Base-by-base conservation (phyloP, 2,329 filamentous ascomycete genomes). In the Phialemoniopsis sp. region DNA sequence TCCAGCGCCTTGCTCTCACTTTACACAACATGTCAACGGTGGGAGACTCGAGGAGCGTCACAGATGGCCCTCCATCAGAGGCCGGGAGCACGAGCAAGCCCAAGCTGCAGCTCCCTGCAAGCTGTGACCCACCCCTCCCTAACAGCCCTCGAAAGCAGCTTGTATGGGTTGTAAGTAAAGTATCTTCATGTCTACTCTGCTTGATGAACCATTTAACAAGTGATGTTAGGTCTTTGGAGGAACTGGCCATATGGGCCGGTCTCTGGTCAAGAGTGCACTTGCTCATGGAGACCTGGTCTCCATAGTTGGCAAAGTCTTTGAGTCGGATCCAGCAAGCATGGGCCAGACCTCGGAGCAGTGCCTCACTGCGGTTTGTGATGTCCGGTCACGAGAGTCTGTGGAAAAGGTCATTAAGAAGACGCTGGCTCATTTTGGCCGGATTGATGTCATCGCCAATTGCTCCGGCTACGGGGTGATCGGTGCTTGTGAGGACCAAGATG, bases 221-320 rank as follows among this genome's bases (percentile, higher is more conserved):
- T 21, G 16, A 29, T 43, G 13, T 31, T 44, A 89, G 88, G 73
- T 97, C 39, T 98, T 96, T 63, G 93, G 93, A 36, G 90, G 89
- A 36, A 96, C 90, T n/a, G 93, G 93, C 40, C 93, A 98, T 55
- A 95, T 97, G 74, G 93, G 93, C 43, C 84, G 89, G 38, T 94
- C 87, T 8, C 78, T 97, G 15, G 87, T 91, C 43, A 91, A 93
- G 54, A 81, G 78, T 39, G 89, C 87, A 13, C 73, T 97, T 16
- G 72, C 79, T 13, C 85, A 89, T 51, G 85, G 85, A 50, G 93
- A 98, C 58, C 74, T 83, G 37, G 91, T 96, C 41, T 82, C 84
- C 3, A 89, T 89, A 7, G 90, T 96, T 9, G 93, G 93, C 8
- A 83, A 88, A 46, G 83, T 82, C 13, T 81, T 86, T 53, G 87